Percentiles rank a stretch among this genome's conserved stretches.
These are phyloP conservation scores for Scortechinia acanthostroma DNA, from an alignment of 2,329 filamentous ascomycete genomes.

Conservation along the genomic window DNA sequence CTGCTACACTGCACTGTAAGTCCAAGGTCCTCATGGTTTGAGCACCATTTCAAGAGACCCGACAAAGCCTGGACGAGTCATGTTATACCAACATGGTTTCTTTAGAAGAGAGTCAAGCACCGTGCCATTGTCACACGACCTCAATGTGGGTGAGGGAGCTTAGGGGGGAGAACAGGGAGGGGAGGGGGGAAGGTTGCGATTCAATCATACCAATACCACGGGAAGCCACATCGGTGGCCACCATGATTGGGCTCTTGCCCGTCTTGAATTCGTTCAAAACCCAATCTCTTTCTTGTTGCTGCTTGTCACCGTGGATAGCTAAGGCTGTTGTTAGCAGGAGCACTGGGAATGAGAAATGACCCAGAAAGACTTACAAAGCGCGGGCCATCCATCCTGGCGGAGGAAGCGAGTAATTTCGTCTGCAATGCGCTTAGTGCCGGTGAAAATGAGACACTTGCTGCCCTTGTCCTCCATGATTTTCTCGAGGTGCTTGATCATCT, in stretches of 20 bases:
- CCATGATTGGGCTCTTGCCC: conserved; percentile 99
- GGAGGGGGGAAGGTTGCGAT: conserved; percentile 36
- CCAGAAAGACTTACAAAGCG: conserved; percentile 69
- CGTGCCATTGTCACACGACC: conserved; percentile 60
- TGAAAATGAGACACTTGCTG: conserved; percentile 95
- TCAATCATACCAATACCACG: conserved; percentile 99
- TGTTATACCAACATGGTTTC: background rate
- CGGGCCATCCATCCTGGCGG: conserved; percentile 95
- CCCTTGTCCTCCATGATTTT: conserved; percentile 94
- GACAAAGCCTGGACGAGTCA: background rate
- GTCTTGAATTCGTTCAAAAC: conserved; percentile 99
- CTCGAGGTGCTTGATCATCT: conserved; percentile 95
- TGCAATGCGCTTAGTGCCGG: conserved; percentile 85
- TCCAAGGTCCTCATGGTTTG: conserved; percentile 1
- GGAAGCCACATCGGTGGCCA: conserved; percentile 98
- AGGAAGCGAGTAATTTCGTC: conserved; percentile 97
- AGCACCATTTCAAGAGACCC: background rate
- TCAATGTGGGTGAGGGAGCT: conserved; percentile 88
- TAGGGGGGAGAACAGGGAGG: conserved; percentile 41
- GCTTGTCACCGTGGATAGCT: conserved; percentile 99
- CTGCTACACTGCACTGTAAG: conserved; percentile 2
- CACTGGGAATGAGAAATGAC: conserved; percentile 33
- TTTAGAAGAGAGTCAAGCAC: conserved; percentile 2
- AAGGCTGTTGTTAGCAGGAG: conserved; percentile 32
- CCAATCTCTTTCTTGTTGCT: conserved; percentile 99